phyloP scores from a whole-genome alignment of 129 eudicot species.

The Ambrosia trifida region DNA sequence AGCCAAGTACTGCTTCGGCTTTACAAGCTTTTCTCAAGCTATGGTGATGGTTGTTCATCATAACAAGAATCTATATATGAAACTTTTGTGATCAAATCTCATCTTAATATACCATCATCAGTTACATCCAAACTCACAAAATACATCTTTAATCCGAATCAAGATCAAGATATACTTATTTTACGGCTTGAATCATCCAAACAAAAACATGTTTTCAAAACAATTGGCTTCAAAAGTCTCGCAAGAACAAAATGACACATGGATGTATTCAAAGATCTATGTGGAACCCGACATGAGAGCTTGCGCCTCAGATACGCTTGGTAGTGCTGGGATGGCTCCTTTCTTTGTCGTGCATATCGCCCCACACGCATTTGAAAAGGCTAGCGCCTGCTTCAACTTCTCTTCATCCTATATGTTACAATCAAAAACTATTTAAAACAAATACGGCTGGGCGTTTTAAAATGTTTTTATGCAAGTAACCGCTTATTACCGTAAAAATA shows the following conservation, averaged over 20 bases:
- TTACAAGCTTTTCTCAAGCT: too few relatives aligned
- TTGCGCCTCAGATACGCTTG: slow-evolving; percentile 51
- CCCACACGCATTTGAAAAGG: slow-evolving; percentile 68
- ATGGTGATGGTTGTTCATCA: background rate
- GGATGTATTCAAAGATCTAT: background rate
- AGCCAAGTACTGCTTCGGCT: too few relatives aligned
- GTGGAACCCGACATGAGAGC: slow-evolving; percentile 40
- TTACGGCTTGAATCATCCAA: slow-evolving; percentile 16
- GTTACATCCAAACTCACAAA: slow-evolving; percentile 19
- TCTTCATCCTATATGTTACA: slow-evolving; percentile 45
- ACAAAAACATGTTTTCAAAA: slow-evolving; percentile 17
- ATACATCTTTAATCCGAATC: background rate
- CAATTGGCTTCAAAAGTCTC: background rate
- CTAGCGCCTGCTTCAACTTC: slow-evolving; percentile 50
- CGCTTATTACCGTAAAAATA: slow-evolving; percentile 42
- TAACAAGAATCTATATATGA: background rate
- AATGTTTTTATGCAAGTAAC: background rate
- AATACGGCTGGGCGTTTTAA: background rate
- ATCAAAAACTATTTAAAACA: background rate
- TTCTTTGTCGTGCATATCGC: slow-evolving; percentile 63
- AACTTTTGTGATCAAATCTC: background rate
- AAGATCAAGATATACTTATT: slow-evolving; percentile 23
- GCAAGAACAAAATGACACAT: background rate
- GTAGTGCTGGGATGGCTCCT: slow-evolving; percentile 78
- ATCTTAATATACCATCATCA: background rate